Base-by-base conservation (phyloP, 2,329 filamentous ascomycete genomes). In the Spiromastix sp. region DNA sequence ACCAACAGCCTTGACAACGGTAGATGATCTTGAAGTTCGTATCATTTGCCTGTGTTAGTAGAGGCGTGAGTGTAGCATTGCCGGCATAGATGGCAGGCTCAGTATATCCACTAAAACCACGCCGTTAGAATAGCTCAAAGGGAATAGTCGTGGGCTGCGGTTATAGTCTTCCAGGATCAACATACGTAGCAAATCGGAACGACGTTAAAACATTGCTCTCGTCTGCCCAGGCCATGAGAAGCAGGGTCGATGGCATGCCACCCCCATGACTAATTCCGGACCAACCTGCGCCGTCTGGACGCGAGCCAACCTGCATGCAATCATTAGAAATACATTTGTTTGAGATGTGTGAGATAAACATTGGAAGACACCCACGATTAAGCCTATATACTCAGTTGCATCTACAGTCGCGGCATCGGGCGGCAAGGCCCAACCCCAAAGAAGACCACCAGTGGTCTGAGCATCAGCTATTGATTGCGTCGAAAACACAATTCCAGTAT, bases 11-110 rank as follows among this genome's bases (percentile, higher is more conserved):
- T 44, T 76, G 55, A 55, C 79, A 83, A 30, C 74, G 68, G 59
- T 79, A 83, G n/a, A 80, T 67, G 31, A 81, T 50, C 30, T 70
- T 70, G 52, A 73, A 83, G 43, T 71, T 61, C 17, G 70, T 74
- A 11, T 64, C 62, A 46, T 70, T 78, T 38, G 80, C 61, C 17
- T 60, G 67, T 10, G 70, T 68, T 10, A 69, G 72, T 41, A 81
- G 71, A 43, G 76, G 69, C 0, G 72, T 77, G 16, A 82, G 51
- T 21, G 65, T 74, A 6, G 78, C 76, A 42, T 74, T 64, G 36
- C 79, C 79, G 1, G 65, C 64, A 54, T 82, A 81, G 22, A 70
- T 48, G 0, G 64, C 63, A 0, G 79, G 79, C 40, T 66, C 60
- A 17, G 66, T 63, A 49, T 81, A 82, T 31, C 74, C 76, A 33